Base-by-base conservation (phyloP, 1,139 yeast species). In the Yamadazyma siamensis region DNA sequence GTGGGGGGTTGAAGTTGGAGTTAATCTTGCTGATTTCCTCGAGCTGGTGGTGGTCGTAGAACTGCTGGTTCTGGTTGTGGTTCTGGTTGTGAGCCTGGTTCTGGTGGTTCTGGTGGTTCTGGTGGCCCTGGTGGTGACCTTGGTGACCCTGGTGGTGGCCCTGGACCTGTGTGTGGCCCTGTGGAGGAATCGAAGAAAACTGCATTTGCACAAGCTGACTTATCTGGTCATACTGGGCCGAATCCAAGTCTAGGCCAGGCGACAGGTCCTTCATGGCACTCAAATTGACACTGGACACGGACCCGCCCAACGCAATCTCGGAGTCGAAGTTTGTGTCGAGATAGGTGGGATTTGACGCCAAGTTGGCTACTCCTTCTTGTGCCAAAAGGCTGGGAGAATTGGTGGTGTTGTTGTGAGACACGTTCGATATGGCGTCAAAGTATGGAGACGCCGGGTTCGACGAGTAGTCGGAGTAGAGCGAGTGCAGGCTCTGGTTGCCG, bases 401-500 rank as follows among this genome's bases (percentile, higher is more conserved):
- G n/a, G n/a, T n/a, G 3, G 30, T 33, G 8, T 30, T 26, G 16
- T 36, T 34, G 5, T 35, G 34, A 4, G 39, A 32, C 6, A 34
- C 27, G 9, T 27, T 28, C 5, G 70, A 63, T 13, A 52, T 47
- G 1, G 71, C 71, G 36, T 65, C 73, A 23, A 54, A 48, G 38
- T 45, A 68, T 3, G 72, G 71, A 23, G 65, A 57, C 13, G 58
- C 61, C 3, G 69, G 64, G 34, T 61, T 61, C 38, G 65, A 61
- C 4, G 67, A 59, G 18, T 50, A 57, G 6, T 67, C 74, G 4
- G 70, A 62, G 38, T 64, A 50, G 13, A 47, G 35, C 3, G 58
- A 53, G 28, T 91, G 95, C 20, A 96, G 85, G 13, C 97, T 89
- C 62, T 91, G 97, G 55, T 87, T 91, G 16, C 97, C 89, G 28